These are phyloP conservation scores for Rhodomyrtus tomentosa DNA, from an alignment of 345 rosid species.

Conservation along the genomic window DNA sequence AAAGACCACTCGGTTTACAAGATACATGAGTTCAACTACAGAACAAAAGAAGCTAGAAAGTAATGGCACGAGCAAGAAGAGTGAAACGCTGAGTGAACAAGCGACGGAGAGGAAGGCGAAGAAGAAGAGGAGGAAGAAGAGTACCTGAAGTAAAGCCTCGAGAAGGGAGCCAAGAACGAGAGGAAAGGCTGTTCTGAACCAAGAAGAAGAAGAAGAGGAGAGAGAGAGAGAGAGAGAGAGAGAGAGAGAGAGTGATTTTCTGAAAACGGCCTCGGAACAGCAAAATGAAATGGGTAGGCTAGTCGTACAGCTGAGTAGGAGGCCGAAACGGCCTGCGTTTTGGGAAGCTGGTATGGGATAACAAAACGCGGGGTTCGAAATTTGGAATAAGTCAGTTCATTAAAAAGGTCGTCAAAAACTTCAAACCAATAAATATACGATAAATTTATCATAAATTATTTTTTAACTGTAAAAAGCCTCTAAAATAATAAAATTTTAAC, in stretches of 20 bases:
- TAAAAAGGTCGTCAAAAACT: too few relatives aligned
- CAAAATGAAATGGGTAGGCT: not conserved
- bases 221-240: not conserved
- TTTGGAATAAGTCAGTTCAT: not conserved
- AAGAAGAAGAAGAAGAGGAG: not conserved
- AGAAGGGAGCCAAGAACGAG: not conserved
- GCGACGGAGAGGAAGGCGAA: not conserved
- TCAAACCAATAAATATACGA: too few relatives aligned
- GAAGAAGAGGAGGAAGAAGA: not conserved
- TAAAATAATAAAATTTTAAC: too few relatives aligned
- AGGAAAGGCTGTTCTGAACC: not conserved
- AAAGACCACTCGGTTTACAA: not conserved
- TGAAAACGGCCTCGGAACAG: not conserved
- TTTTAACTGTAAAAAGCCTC: too few relatives aligned
- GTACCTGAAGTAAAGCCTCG: not conserved
- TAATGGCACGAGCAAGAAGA: not conserved
- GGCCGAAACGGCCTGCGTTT: not conserved
- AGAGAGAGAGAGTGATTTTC: too few relatives aligned
- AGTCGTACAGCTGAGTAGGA: not conserved
- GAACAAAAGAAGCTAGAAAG: not conserved
- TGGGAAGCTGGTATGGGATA: not conserved
- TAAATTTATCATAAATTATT: too few relatives aligned
- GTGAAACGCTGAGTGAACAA: not conserved
- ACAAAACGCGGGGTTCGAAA: not conserved
- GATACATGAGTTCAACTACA: not conserved